Percentiles rank a stretch among this genome's conserved stretches.
Evolutionary conservation across 2,329 filamentous ascomycete genomes (phyloP).

Genomic region (Teratosphaeria epicoccoides): DNA sequence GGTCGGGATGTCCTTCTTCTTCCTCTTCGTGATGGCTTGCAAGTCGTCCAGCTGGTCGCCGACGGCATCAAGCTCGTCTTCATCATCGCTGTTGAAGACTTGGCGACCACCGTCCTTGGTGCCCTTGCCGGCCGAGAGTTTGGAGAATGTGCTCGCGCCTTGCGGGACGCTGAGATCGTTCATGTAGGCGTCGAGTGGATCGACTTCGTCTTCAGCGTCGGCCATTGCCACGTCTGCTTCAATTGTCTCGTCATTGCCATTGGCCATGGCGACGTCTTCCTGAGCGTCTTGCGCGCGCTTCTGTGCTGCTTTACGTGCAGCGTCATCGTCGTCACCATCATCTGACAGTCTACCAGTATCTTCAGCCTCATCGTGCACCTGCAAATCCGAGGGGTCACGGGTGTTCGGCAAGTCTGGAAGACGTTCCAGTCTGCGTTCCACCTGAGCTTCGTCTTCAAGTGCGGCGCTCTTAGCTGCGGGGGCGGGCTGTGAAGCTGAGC

Average conservation of each 20-base stretch:
- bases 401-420: constrained; percentile 65
- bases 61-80: constrained; percentile 53
- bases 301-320: constrained; percentile 69
- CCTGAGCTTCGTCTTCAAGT: constrained; percentile 79
- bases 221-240: constrained; percentile 18
- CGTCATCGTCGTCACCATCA: constrained; percentile 80
- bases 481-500: constrained; percentile 40
- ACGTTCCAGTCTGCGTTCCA: constrained; percentile 80
- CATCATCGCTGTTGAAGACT: constrained; percentile 78
- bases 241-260: constrained; percentile 27
- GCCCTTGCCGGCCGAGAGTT: constrained; percentile 27
- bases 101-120: constrained; percentile 59
- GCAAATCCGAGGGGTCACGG: constrained; percentile 40
- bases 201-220: constrained; percentile 59
- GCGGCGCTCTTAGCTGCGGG: constrained; percentile 39
- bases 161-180: constrained; percentile 49
- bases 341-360: constrained; percentile 63
- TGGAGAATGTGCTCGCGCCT: constrained; percentile 24
- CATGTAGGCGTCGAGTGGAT: constrained; percentile 98
- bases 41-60: constrained; percentile 56
- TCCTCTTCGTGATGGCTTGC: constrained; percentile 56
- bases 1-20: constrained; percentile 90
- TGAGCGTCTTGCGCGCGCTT: constrained; percentile 51
- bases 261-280: constrained; percentile 38
- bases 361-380: constrained; percentile 30